These are phyloP conservation scores for Boletus sensibilis DNA, from an alignment of 768 basidiomycete genomes.

Conservation along the genomic window DNA sequence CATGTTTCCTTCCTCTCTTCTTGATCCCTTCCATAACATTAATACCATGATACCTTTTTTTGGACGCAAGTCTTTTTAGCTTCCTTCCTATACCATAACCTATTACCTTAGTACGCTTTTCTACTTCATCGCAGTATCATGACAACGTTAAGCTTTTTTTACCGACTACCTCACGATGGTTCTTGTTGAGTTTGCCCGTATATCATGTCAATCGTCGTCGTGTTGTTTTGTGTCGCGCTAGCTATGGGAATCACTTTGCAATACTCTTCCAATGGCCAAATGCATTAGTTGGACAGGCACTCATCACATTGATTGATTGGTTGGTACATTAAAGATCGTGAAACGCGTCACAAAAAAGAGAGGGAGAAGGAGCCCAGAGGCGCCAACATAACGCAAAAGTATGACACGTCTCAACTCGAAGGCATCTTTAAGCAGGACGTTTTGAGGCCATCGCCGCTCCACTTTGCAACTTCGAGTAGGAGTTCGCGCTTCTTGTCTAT, in stretches of 20 bases:
- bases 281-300: not conserved
- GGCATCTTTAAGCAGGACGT: slow-evolving; percentile 80
- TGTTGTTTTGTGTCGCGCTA: slow-evolving; percentile 28
- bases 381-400: not conserved
- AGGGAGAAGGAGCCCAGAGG: not conserved
- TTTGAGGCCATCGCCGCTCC: slow-evolving; percentile 82
- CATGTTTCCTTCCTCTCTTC: slow-evolving; percentile 10
- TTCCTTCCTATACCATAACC: slow-evolving; percentile 4
- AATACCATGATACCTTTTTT: not conserved
- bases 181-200: slow-evolving; percentile 17
- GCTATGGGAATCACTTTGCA: slow-evolving; percentile 22
- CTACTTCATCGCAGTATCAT: slow-evolving; percentile 10
- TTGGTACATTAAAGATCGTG: not conserved
- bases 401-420: slow-evolving; percentile 38
- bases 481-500: slow-evolving; percentile 75
- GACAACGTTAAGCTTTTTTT: not conserved
- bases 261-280: not conserved
- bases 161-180: slow-evolving; percentile 4
- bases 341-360: not conserved
- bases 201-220: slow-evolving; percentile 22
- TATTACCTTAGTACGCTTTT: slow-evolving; percentile 13
- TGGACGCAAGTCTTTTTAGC: not conserved
- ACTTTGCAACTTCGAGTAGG: slow-evolving; percentile 74
- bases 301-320: not conserved
- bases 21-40: slow-evolving; percentile 5